Conservation (phyloP, 768 basidiomycete genomes). For the Tephrocybe sp. region DNA sequence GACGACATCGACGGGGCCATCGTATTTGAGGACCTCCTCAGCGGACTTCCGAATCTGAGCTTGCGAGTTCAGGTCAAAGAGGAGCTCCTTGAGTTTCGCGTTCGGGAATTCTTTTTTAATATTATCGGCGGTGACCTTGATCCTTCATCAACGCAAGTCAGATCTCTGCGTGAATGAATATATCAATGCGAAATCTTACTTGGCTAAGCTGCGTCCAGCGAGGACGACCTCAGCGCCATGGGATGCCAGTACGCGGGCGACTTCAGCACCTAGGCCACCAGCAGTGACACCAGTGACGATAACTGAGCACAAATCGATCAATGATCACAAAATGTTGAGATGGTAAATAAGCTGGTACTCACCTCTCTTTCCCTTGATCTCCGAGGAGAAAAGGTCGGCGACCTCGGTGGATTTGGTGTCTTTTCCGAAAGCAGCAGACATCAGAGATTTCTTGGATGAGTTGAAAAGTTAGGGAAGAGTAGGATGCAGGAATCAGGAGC, state of each 20-base stretch:
- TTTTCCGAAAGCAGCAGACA: no score
- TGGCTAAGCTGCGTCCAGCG: conserved; percentile 6
- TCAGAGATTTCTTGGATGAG: no score
- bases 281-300: conserved; percentile 10
- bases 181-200: neutral
- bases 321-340: no score
- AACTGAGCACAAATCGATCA: neutral
- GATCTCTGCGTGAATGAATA: neutral
- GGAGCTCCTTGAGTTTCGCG: conserved; percentile 8
- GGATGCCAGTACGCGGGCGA: conserved; percentile 9
- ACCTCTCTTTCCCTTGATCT: no score
- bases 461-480: no score
- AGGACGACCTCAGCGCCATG: conserved; percentile 11
- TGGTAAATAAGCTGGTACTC: no score
- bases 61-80: conserved; percentile 18
- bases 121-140: conserved; percentile 6
- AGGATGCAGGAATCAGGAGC: no score
- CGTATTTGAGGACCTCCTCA: conserved; percentile 17
- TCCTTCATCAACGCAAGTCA: neutral
- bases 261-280: conserved; percentile 12
- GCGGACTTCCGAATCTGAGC: conserved; percentile 15
- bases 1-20: conserved; percentile 19
- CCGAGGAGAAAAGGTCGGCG: no score
- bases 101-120: conserved; percentile 10
- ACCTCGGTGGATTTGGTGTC: no score